A percentile compares a stretch with the other conserved stretches of the same genome.
phyloP scores from a whole-genome alignment of 495 filamentous ascomycete genomes.

The Beverwykella pulmonaria region DNA sequence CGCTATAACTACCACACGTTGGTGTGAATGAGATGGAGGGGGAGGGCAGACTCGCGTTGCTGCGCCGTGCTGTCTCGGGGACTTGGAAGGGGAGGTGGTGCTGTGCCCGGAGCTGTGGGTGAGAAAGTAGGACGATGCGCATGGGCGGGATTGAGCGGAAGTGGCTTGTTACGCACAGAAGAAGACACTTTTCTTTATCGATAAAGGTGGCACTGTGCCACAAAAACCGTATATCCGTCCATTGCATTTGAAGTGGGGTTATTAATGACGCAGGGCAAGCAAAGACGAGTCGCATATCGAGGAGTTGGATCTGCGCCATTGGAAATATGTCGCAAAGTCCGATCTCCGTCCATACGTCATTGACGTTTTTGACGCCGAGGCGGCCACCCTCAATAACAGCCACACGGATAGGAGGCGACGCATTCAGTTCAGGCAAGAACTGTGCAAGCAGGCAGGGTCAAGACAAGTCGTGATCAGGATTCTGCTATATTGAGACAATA shows the following conservation, averaged over 20 bases:
- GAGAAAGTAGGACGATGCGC: constrained; percentile 4
- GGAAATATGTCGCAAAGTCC: not conserved
- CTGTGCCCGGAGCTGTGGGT: not conserved
- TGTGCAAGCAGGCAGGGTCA: not conserved
- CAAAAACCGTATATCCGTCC: not conserved
- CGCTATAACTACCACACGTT: not conserved
- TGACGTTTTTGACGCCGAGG: not conserved
- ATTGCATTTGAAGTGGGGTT: not conserved
- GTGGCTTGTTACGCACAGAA: constrained; percentile 7
- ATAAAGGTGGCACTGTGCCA: not conserved
- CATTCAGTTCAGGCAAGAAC: not conserved
- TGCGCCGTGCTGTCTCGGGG: constrained; percentile 1
- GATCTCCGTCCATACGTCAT: constrained; percentile 6
- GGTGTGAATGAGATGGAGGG: not conserved
- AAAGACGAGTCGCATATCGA: not conserved
- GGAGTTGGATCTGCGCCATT: not conserved
- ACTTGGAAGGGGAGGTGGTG: not conserved
- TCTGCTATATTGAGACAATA: not conserved
- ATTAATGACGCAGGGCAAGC: constrained; percentile 1
- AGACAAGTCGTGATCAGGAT: not conserved
- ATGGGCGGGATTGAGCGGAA: constrained; percentile 25
- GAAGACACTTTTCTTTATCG: constrained; percentile 7
- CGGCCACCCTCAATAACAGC: not conserved
- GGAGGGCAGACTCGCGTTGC: not conserved
- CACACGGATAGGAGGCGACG: not conserved